phyloP scores from a whole-genome alignment of 1,284 basidiomycete species.

The Ceratorhiza oryzae-sativae region DNA sequence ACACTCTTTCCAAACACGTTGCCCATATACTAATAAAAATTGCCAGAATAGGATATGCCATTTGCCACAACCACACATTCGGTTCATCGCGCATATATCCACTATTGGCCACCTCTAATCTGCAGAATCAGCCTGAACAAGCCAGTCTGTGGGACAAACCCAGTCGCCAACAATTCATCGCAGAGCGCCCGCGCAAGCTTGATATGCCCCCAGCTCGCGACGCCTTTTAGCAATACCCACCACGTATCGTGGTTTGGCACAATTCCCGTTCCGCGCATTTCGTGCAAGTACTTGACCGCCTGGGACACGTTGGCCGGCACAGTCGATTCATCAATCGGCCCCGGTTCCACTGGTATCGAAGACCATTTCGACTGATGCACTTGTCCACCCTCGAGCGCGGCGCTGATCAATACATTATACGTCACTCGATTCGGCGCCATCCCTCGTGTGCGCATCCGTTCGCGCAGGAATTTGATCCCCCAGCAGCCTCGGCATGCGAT shows the following conservation, averaged over 20 bases:
- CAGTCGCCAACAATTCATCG: constrained; percentile 61
- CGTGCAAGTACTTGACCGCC: constrained; percentile 67
- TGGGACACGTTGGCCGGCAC: constrained; percentile 58
- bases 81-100: constrained; percentile 15
- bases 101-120: constrained; percentile 49
- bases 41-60: neutral
- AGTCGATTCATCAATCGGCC: constrained; percentile 33
- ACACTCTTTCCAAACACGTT: neutral
- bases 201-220: constrained; percentile 65
- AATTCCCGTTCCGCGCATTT: constrained; percentile 64
- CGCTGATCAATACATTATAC: constrained; percentile 78
- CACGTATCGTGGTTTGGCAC: constrained; percentile 70
- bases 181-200: constrained; percentile 65
- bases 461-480: constrained; percentile 60
- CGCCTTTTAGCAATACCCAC: constrained; percentile 71
- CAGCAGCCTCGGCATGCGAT: constrained; percentile 53
- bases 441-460: constrained; percentile 64
- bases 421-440: constrained; percentile 64
- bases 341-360: neutral
- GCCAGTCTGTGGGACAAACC: constrained; percentile 52
- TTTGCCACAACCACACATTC: neutral
- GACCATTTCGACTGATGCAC: constrained; percentile 47
- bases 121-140: constrained; percentile 54
- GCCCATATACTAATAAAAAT: neutral
- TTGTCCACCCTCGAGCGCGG: constrained; percentile 56